Base-by-base conservation (phyloP, 2,329 filamentous ascomycete genomes). In the Cladophialophora bantiana region DNA sequence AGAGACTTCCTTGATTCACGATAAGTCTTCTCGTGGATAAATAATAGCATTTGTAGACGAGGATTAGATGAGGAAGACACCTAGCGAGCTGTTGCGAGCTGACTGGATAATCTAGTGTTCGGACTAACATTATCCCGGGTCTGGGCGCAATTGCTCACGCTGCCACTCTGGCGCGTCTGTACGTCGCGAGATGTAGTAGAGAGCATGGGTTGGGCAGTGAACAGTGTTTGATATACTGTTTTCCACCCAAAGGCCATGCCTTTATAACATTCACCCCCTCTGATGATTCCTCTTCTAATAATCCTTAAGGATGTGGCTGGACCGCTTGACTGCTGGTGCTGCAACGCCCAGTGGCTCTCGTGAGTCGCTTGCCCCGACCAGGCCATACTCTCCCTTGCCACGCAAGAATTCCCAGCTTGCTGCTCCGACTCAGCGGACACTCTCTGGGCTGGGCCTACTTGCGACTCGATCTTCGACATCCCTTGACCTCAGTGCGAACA, bases 281-380 rank as follows among this genome's bases (percentile, higher is more conserved):
- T 34, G 10, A 59, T 59, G 57, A 36, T 15, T 45, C 36, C 32
- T 50, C 20, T 52, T 15, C 20, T 13, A 20, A 13, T 52, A 12
- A 35, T 34, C 38, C 40, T 32, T 34, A 42, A 56, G 13, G 31
- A 96, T 96, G 92, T 97, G 93, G 93, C 88, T 96, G 76, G 93
- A 97, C 82, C 90, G 93, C 77, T 88, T 96, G 71, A 89, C 67
- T 40, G 58, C 90, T 71, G 88, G 86, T 74, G 89, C 90, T 78
- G 86, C 89, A 65, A 88, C 86, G 77, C 82, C 59, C 34, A 52
- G 59, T 18, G 48, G 32, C 45, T 42, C 87, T 79, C 83, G 86
- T 64, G 84, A 86, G 70, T 87, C 88, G 66, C 86, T 88, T 63
- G 83, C 88, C 75, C 81, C 88, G 67, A 88, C 85, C 77, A 88